Evolutionary conservation across 1,284 basidiomycete genomes (phyloP).

Genomic region (Lentinus polychrous): DNA sequence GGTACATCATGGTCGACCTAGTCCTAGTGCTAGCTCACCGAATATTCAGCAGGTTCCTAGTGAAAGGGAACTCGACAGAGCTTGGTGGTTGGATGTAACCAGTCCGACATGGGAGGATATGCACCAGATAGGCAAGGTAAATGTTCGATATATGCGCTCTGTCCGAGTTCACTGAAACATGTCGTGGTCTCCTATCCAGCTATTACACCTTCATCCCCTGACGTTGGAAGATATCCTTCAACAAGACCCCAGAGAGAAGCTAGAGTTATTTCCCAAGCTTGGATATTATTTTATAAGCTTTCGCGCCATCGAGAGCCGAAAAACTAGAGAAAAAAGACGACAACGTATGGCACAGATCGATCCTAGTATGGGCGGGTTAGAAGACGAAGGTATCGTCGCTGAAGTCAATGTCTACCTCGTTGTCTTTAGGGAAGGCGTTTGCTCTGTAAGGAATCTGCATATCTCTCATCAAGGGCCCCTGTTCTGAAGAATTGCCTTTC

Average conservation of each 20-base stretch:
- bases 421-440: slow-evolving; percentile 87
- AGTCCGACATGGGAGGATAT: slow-evolving; percentile 91
- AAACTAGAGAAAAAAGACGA: slow-evolving; percentile 33
- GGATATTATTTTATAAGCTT: slow-evolving; percentile 95
- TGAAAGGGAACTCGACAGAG: slow-evolving; percentile 23
- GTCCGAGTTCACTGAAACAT: slow-evolving; percentile 1
- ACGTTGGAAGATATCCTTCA: slow-evolving; percentile 96
- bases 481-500: neutral
- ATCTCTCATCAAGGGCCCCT: slow-evolving; percentile 4
- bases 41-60: neutral
- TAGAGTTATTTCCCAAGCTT: slow-evolving; percentile 83
- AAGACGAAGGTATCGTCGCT: slow-evolving; percentile 49
- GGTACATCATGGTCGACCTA: slow-evolving; percentile 2
- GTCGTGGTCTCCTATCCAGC: slow-evolving; percentile 31
- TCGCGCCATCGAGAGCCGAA: slow-evolving; percentile 69
- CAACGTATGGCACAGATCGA: slow-evolving; percentile 22
- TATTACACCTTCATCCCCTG: slow-evolving; percentile 87
- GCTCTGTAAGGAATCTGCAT: slow-evolving; percentile 55
- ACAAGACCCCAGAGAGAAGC: slow-evolving; percentile 89
- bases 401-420: slow-evolving; percentile 87
- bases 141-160: slow-evolving; percentile 14
- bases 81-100: slow-evolving; percentile 92
- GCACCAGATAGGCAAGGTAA: slow-evolving; percentile 81
- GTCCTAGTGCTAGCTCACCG: neutral
- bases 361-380: slow-evolving; percentile 14